Percentiles rank a stretch among this genome's conserved stretches.
These are phyloP conservation scores for Yamagishiella unicocca DNA, from an alignment of 139 green algal species.

Conservation along the genomic window DNA sequence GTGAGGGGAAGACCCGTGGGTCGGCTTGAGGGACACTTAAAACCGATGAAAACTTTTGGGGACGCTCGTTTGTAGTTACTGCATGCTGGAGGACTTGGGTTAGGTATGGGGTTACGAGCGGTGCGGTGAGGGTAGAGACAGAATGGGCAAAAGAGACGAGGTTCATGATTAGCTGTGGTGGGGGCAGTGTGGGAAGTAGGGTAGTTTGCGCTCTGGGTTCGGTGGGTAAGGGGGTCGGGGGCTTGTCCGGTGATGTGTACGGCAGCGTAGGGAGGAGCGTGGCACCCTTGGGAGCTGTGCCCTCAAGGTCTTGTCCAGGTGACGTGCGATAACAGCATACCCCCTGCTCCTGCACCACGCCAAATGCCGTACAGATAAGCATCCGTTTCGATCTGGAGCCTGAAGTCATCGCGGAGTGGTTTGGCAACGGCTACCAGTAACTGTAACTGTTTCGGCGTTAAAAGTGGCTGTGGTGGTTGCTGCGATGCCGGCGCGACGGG, in stretches of 20 bases:
- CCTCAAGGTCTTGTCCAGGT: background rate
- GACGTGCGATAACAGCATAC: background rate
- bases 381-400: slow-evolving; percentile 62
- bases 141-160: background rate
- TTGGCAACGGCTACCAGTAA: slow-evolving; percentile 67
- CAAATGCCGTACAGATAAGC: slow-evolving; percentile 51
- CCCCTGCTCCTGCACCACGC: background rate
- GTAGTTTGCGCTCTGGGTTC: background rate
- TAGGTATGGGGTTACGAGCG: background rate
- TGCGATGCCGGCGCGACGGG: too few relatives aligned
- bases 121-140: background rate
- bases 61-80: background rate
- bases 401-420: slow-evolving; percentile 64
- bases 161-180: background rate
- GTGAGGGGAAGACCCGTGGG: background rate
- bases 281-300: too few relatives aligned
- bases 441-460: too few relatives aligned
- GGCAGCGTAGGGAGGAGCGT: too few relatives aligned
- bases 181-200: background rate
- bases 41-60: too few relatives aligned
- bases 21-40: too few relatives aligned
- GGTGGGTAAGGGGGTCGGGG: background rate
- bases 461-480: too few relatives aligned
- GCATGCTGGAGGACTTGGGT: background rate
- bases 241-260: too few relatives aligned